Conservation (phyloP, 495 filamentous ascomycete genomes). For the Mytilinidion resinicola region DNA sequence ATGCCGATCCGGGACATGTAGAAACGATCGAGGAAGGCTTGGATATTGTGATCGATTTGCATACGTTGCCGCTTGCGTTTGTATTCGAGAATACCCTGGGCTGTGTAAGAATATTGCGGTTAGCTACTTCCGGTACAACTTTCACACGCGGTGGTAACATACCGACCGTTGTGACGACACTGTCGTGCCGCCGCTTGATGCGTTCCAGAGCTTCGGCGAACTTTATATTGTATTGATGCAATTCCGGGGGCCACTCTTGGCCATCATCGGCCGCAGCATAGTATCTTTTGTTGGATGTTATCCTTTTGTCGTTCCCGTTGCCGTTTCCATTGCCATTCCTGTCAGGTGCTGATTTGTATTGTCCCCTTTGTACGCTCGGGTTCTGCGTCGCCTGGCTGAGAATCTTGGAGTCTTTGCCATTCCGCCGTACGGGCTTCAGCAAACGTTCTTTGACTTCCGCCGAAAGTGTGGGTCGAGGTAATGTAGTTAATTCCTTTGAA, state of each 20-base stretch:
- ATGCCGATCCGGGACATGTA: slow-evolving; percentile 99
- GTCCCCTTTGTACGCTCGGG: slow-evolving; percentile 79
- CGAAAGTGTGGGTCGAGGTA: slow-evolving; percentile 68
- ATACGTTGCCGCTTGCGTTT: slow-evolving; percentile 93
- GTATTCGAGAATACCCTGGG: slow-evolving; percentile 95
- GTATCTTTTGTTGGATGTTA: slow-evolving; percentile 62
- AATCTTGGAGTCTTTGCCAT: slow-evolving; percentile 54
- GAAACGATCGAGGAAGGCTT: slow-evolving; percentile 94
- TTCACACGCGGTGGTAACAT: not conserved
- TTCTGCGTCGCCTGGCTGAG: slow-evolving; percentile 80
- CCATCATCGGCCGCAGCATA: slow-evolving; percentile 86
- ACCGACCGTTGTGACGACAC: slow-evolving; percentile 82
- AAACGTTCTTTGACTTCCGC: slow-evolving; percentile 74
- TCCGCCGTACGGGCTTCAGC: slow-evolving; percentile 60
- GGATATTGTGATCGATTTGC: slow-evolving; percentile 96
- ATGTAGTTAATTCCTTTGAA: slow-evolving; percentile 75
- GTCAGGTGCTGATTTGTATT: slow-evolving; percentile 70
- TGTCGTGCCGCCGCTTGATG: slow-evolving; percentile 93
- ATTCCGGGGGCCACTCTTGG: slow-evolving; percentile 87
- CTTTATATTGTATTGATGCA: slow-evolving; percentile 86
- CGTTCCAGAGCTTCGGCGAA: slow-evolving; percentile 79
- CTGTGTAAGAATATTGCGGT: slow-evolving; percentile 37
- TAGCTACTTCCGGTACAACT: too few species aligned
- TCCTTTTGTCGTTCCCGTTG: slow-evolving; percentile 42
- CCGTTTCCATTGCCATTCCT: slow-evolving; percentile 46